These are phyloP conservation scores for Lactarius tabidus DNA, from an alignment of 768 basidiomycete genomes.

Conservation along the genomic window DNA sequence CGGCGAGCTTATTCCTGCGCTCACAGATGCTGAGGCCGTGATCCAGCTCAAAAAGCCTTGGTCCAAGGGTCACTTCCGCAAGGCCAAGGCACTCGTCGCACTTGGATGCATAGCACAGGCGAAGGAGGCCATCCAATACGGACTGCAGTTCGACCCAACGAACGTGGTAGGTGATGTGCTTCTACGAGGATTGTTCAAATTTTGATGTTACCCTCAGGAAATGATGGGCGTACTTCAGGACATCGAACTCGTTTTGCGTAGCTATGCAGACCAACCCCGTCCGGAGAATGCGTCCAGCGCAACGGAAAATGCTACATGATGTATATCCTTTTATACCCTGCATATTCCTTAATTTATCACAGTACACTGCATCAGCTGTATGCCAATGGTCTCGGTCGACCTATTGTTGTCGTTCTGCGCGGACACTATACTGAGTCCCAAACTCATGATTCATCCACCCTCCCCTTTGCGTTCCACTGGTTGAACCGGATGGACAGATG, in stretches of 20 bases:
- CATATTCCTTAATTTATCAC: not conserved
- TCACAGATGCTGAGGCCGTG: slow-evolving; percentile 90
- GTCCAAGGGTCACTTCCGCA: slow-evolving; percentile 96
- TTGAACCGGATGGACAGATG: not conserved
- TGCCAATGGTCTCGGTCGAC: not conserved
- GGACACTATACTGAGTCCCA: not conserved
- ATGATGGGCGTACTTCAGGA: slow-evolving; percentile 24
- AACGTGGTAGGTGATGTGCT: slow-evolving; percentile 43
- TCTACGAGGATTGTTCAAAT: not conserved
- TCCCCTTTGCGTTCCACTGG: not conserved
- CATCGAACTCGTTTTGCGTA: slow-evolving; percentile 22
- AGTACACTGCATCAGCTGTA: not conserved
- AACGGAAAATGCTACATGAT: slow-evolving; percentile 11
- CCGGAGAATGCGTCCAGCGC: not conserved
- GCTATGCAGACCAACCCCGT: slow-evolving; percentile 12
- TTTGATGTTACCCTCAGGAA: slow-evolving; percentile 19
- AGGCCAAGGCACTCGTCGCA: slow-evolving; percentile 81
- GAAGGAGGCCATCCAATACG: slow-evolving; percentile 73
- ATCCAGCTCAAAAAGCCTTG: slow-evolving; percentile 79
- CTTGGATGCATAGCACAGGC: slow-evolving; percentile 70
- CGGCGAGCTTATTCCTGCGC: slow-evolving; percentile 68
- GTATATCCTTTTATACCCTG: slow-evolving; percentile 5
- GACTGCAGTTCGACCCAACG: slow-evolving; percentile 78
- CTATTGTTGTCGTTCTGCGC: not conserved
- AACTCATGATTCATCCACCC: not conserved